A percentile compares a stretch with the other conserved stretches of the same genome.
These are phyloP conservation scores for Pythium volutum DNA, from an alignment of 352 stramenopile species.

Conservation along the genomic window DNA sequence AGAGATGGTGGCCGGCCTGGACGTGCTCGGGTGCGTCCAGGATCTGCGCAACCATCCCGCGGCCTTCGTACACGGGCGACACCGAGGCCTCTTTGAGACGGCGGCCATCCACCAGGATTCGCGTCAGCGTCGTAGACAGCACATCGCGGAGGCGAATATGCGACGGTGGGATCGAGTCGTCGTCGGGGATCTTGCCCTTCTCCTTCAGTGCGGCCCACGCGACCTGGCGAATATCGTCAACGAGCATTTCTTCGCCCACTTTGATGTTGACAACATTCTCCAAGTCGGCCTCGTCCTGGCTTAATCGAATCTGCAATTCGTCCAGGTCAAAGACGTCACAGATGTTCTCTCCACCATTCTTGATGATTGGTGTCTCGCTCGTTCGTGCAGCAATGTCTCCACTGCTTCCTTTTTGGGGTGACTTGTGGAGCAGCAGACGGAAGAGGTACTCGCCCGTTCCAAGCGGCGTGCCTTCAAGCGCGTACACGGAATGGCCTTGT, in stretches of 20 bases:
- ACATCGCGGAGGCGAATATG: conserved; percentile 68
- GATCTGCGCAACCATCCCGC: conserved; percentile 72
- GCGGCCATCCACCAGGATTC: conserved; percentile 57
- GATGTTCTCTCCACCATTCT: conserved; percentile 15
- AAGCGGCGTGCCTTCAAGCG: conserved; percentile 60
- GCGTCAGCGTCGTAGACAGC: conserved; percentile 62
- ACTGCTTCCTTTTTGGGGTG: not conserved
- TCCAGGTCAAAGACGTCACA: conserved; percentile 55
- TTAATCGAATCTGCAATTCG: conserved; percentile 50
- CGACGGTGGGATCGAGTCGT: conserved; percentile 28
- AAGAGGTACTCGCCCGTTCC: conserved; percentile 79
- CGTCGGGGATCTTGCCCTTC: conserved; percentile 36
- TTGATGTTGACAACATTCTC: conserved; percentile 59
- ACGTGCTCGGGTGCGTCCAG: conserved; percentile 46
- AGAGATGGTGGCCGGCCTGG: conserved; percentile 46
- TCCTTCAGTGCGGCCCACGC: conserved; percentile 44
- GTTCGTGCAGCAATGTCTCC: not conserved
- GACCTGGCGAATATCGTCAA: conserved; percentile 63
- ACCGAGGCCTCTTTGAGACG: conserved; percentile 62
- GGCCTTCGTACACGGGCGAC: conserved; percentile 74
- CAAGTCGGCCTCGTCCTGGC: conserved; percentile 53
- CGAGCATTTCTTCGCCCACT: conserved; percentile 70
- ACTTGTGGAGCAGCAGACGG: conserved; percentile 56
- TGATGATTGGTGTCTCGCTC: conserved; percentile 20
- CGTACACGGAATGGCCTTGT: conserved; percentile 64